These are phyloP conservation scores for Teratosphaeriaceae sp. DNA, from an alignment of 2,329 filamentous ascomycete species.

Conservation along the genomic window DNA sequence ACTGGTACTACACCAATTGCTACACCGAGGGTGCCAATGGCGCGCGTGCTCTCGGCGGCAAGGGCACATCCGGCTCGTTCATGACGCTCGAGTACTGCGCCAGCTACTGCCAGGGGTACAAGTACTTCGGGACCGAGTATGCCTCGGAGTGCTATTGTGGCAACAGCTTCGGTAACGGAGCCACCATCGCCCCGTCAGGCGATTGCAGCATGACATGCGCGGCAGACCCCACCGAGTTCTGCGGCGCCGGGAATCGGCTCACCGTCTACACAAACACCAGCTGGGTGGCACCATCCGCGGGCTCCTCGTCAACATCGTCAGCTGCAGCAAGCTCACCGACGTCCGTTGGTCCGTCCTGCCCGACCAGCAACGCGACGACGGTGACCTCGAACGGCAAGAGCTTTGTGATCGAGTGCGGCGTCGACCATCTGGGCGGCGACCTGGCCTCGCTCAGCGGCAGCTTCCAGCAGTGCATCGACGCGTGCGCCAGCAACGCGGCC, in stretches of 20 bases:
- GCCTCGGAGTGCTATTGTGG: conserved; percentile 32
- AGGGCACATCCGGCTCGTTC: conserved; percentile 18
- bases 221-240: conserved; percentile 22
- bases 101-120: conserved; percentile 28
- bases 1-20: conserved; percentile 23
- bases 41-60: conserved; percentile 22
- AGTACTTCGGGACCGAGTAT: conserved; percentile 35
- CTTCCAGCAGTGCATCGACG: conserved; percentile 19
- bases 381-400: conserved; percentile 19
- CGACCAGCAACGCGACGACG: conserved; percentile 20
- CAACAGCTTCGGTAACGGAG: conserved; percentile 16
- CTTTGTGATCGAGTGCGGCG: conserved; percentile 23
- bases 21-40: conserved; percentile 23
- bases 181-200: conserved; percentile 9
- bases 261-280: conserved; percentile 21
- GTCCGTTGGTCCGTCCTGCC: conserved; percentile 18
- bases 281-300: conserved; percentile 8
- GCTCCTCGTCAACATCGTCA: conserved; percentile 7
- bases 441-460: conserved; percentile 10
- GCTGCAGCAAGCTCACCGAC: conserved; percentile 7
- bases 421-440: conserved; percentile 16
- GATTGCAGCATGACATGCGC: conserved; percentile 25
- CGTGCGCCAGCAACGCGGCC: conserved; percentile 16
- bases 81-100: conserved; percentile 38
- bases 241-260: conserved; percentile 24